Conservation (phyloP, 352 stramenopile species). For the Globisporangium okanoganense region DNA sequence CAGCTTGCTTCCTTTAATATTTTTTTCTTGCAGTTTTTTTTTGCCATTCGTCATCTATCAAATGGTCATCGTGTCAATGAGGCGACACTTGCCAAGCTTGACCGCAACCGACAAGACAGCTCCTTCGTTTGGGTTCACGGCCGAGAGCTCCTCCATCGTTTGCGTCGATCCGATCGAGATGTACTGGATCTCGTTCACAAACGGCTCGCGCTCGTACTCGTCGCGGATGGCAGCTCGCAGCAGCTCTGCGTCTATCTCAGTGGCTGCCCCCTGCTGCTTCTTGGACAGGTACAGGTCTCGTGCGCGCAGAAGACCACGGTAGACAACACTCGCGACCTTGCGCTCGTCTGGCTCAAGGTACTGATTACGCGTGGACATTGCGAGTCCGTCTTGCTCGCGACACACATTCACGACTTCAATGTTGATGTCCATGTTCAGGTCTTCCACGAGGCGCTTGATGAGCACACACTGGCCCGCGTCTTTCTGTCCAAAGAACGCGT, state of each 20-base stretch:
- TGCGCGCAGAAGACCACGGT: slow-evolving; percentile 64
- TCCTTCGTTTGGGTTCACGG: slow-evolving; percentile 56
- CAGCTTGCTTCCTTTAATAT: neutral
- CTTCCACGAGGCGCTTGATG: slow-evolving; percentile 93
- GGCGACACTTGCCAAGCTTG: slow-evolving; percentile 92
- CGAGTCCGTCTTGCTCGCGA: slow-evolving; percentile 94
- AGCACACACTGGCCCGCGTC: slow-evolving; percentile 97
- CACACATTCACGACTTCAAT: slow-evolving; percentile 91
- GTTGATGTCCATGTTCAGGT: slow-evolving; percentile 95
- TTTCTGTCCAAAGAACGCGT: slow-evolving; percentile 99
- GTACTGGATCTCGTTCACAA: slow-evolving; percentile 95
- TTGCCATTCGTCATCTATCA: slow-evolving; percentile 21
- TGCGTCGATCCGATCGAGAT: slow-evolving; percentile 92
- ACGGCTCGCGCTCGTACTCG: slow-evolving; percentile 79
- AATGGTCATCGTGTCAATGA: slow-evolving; percentile 97
- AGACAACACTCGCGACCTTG: slow-evolving; percentile 84
- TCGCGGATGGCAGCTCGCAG: slow-evolving; percentile 42
- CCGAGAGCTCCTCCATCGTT: slow-evolving; percentile 92
- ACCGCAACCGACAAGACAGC: slow-evolving; percentile 95
- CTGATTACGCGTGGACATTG: slow-evolving; percentile 97
- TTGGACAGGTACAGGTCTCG: slow-evolving; percentile 35
- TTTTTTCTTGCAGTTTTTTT: neutral
- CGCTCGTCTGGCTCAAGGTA: slow-evolving; percentile 93
- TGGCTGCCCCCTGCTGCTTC: slow-evolving; percentile 14
- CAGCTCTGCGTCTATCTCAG: slow-evolving; percentile 22